Conservation (phyloP, 495 filamentous ascomycete genomes). For the Hypoxylon fuscum region DNA sequence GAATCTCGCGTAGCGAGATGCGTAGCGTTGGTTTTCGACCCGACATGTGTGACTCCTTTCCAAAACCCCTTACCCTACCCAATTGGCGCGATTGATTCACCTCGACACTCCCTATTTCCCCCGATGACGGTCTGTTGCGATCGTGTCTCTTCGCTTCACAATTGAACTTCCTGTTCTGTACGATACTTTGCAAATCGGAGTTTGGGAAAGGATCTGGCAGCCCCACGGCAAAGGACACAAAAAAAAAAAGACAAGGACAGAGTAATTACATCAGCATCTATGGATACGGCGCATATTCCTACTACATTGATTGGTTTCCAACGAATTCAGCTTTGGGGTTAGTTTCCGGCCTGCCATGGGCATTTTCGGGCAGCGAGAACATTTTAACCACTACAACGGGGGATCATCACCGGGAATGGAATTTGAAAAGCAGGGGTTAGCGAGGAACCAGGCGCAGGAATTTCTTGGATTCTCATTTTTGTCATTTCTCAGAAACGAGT, state of each 20-base stretch:
- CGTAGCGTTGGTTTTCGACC: slow-evolving; percentile 9
- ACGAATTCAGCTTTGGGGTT: slow-evolving; percentile 25
- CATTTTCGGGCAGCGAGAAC: slow-evolving; percentile 31
- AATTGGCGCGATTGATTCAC: slow-evolving; percentile 34
- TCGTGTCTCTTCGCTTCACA: slow-evolving; percentile 29
- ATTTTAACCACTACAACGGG: slow-evolving; percentile 30
- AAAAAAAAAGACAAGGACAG: slow-evolving; percentile 9
- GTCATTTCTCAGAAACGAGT: slow-evolving; percentile 15
- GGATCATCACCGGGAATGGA: slow-evolving; percentile 37
- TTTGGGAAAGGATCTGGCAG: slow-evolving; percentile 45
- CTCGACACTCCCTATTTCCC: slow-evolving; percentile 29
- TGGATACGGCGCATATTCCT: slow-evolving; percentile 31
- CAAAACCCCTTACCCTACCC: slow-evolving; percentile 34
- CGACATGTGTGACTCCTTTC: slow-evolving; percentile 19
- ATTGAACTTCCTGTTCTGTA: slow-evolving; percentile 44
- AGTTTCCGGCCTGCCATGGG: slow-evolving; percentile 25
- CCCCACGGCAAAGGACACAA: slow-evolving; percentile 44
- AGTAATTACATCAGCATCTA: slow-evolving; percentile 41
- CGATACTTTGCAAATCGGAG: slow-evolving; percentile 45
- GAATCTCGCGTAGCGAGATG: background rate
- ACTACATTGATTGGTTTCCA: slow-evolving; percentile 32
- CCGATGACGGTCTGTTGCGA: slow-evolving; percentile 27
- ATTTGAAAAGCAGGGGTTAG: slow-evolving; percentile 31
- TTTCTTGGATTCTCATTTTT: slow-evolving; percentile 22
- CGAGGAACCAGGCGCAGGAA: slow-evolving; percentile 37